Evolutionary conservation across 2,329 filamentous ascomycete genomes (phyloP), one percentile per base, ranked within the genome.

Genomic region (Trichoderma afroharzianum): DNA sequence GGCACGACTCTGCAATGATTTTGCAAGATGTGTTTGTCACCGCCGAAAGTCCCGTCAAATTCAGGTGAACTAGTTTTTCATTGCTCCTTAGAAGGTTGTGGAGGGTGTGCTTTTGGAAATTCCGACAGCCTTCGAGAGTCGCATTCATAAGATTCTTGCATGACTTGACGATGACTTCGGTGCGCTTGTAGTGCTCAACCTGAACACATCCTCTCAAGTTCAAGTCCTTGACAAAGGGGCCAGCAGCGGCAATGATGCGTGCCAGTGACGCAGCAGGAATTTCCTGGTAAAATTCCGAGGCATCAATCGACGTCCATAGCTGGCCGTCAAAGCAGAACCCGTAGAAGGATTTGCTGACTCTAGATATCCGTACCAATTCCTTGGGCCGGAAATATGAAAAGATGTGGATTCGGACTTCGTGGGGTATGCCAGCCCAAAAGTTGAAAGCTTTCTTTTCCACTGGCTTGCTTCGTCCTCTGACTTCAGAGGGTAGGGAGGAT

Each of bases 191-290:
- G 77, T 97, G 92, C 74, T 93, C 88, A 66, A 98, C 87, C 79
- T 98, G 96, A 39, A 97, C 88, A 79, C 95, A 99, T 30, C 96
- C 96, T 75, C 95, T 86, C 3, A 99, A 86, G 77, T 98, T 98
- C 69, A 99, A 86, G 76, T 97, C 90, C 75, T 93, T 93, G 68
- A 98, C 90, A 76, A 98, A 99, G 0, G 95, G 93, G 0, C 95
- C 96, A 1, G 94, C 94, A 4, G 90, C 87, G 1, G 90, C 89
- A 77, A 98, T 94, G 73, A 98, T 94, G 77, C 92, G 94, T 70
- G 94, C 89, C 62, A 99, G 83, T 0, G 93, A 93, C 74, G 93
- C 90, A 26, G 92, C 93, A 0, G 95, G 92, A 74, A 98, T 98
- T 67, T 94, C 89, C 74, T 88, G 88, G 79, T 98, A 98, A 81